Evolutionary conservation across 139 green algal genomes (phyloP), one percentile per base, ranked within the genome.

Genomic region (Chlamydomonas incerta): DNA sequence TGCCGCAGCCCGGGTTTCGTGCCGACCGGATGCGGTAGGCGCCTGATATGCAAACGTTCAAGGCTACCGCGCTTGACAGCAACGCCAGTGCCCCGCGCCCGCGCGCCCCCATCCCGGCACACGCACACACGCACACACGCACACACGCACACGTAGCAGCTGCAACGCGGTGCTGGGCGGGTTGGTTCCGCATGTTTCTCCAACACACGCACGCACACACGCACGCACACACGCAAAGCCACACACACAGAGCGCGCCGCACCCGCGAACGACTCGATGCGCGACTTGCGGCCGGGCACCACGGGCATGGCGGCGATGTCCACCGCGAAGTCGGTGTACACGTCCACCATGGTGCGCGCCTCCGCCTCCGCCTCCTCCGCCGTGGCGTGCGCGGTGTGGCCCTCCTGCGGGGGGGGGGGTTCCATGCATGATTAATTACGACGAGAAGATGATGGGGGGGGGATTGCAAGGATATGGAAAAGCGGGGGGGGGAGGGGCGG

Each of bases 351-450:
- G 31, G 71, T 74, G 35, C 93, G 79, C 2, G 96, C 94, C 85
- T 99, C 94, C 65, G 93, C 95, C 89, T 98, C 92, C 3, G 98
- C 98, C 88, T 99, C 98, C 87, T 98, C 93, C 1, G 96, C 90
- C 11, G 95, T 99, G 10, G 96, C 95, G 86, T 99, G 98, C 37
- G 97, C 98, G 8, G 98, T 99, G 93, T 99, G 98, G 14, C 98
- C 98, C 87, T 99, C 98, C 91, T 99, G 96, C 92, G 71, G 35
- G 28, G 57, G n/a, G n/a, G 14, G 41, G n/a, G 63, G 41, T 50
- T 5, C 41, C 41, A 50, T 50, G 41, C 41, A 34, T 69, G n/a
- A 13, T 46, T n/a, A 11, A 72, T 21, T n/a, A 47, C 14, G 41
- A 46, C 4, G 66, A 47, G 31, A 23, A 17, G 31, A 6, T 11